Evolutionary conservation across 768 basidiomycete genomes (phyloP).

Genomic region (Holtermannia corniformis): DNA sequence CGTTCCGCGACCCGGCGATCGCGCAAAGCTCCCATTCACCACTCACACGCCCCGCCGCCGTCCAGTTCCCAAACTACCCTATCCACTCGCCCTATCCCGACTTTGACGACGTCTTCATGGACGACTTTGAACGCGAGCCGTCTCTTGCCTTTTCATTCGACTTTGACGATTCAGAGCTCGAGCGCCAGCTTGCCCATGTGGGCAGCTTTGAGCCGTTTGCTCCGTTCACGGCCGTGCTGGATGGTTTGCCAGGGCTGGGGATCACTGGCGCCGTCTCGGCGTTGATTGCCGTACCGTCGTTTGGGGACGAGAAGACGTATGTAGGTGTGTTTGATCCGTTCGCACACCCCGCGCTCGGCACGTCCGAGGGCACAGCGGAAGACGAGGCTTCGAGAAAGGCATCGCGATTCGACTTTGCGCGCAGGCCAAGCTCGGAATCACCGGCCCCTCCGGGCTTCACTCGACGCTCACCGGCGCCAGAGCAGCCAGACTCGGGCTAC

Average conservation of each 20-base stretch:
- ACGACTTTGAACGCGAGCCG: no score
- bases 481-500: no score
- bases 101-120: conserved; percentile 10
- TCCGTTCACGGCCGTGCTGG: not conserved
- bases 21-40: not conserved
- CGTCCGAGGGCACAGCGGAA: conserved; percentile 5
- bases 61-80: conserved; percentile 3
- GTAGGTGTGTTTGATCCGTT: conserved; percentile 25
- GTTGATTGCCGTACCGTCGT: conserved; percentile 2
- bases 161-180: not conserved
- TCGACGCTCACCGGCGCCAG: no score
- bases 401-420: conserved; percentile 34
- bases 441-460: no score
- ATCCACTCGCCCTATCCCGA: conserved; percentile 22
- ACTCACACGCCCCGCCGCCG: not conserved
- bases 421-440: conserved; percentile 7
- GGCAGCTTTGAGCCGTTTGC: not conserved
- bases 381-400: conserved; percentile 18
- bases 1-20: not conserved
- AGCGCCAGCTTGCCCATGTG: not conserved
- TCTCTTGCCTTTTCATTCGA: not conserved
- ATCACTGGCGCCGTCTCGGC: not conserved
- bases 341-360: conserved; percentile 7
- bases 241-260: conserved; percentile 1
- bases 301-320: not conserved